Evolutionary conservation across 768 basidiomycete genomes (phyloP).

Genomic region (Amanita subjunquillea): DNA sequence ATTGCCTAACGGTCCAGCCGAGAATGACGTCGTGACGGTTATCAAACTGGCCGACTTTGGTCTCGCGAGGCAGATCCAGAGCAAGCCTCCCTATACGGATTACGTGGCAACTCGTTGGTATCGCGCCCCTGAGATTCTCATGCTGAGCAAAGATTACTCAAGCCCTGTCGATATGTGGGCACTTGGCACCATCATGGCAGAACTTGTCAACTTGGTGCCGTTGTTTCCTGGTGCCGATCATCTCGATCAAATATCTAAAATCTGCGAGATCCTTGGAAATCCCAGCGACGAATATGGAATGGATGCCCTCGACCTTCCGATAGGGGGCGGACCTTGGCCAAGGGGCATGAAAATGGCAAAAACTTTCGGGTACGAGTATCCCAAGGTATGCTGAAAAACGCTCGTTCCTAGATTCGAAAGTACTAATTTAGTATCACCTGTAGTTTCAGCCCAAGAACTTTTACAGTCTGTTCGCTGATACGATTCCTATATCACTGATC

Average conservation of each 20-base stretch:
- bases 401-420: neutral
- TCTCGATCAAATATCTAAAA: conserved; percentile 84
- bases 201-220: conserved; percentile 89
- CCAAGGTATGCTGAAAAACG: conserved; percentile 51
- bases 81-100: conserved; percentile 92
- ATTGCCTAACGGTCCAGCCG: conserved; percentile 52
- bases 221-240: conserved; percentile 92
- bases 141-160: conserved; percentile 87
- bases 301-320: conserved; percentile 53
- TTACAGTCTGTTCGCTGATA: conserved; percentile 65
- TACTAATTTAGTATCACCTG: neutral
- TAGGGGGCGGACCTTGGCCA: conserved; percentile 86
- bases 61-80: conserved; percentile 82
- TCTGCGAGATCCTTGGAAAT: conserved; percentile 91
- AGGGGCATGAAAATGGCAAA: conserved; percentile 83
- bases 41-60: conserved; percentile 99
- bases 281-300: conserved; percentile 75
- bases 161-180: conserved; percentile 99
- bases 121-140: conserved; percentile 92
- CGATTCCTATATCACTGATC: conserved; percentile 70
- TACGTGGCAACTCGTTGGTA: conserved; percentile 99
- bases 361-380: conserved; percentile 78
- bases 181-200: conserved; percentile 95
- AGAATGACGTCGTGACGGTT: conserved; percentile 92
- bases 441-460: conserved; percentile 62